Conservation (phyloP, 495 filamentous ascomycete species). For the Astrothelium macrocarpum region DNA sequence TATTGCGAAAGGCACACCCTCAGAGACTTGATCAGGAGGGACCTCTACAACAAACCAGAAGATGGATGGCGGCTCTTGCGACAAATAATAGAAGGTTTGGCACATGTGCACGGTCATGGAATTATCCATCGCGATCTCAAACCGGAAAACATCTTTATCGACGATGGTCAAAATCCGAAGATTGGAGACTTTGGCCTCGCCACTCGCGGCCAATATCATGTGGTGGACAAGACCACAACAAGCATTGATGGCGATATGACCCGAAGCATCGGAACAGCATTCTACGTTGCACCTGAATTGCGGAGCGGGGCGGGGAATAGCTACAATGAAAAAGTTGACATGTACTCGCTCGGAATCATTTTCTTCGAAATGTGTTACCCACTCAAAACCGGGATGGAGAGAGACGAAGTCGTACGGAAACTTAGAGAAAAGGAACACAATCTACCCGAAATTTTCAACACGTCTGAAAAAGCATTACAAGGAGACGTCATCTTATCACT, state of each 20-base stretch:
- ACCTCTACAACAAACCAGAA: constrained; percentile 58
- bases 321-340: constrained; percentile 94
- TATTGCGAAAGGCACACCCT: constrained; percentile 94
- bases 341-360: constrained; percentile 95
- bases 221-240: constrained; percentile 40
- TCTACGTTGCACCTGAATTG: constrained; percentile 91
- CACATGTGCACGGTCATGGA: constrained; percentile 79
- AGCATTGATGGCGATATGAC: constrained; percentile 54
- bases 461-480: constrained; percentile 62
- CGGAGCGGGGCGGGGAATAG: constrained; percentile 57
- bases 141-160: constrained; percentile 96
- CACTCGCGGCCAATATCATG: constrained; percentile 67
- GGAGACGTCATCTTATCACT: constrained; percentile 69
- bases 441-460: constrained; percentile 66
- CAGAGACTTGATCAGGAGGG: constrained; percentile 76
- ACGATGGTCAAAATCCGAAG: constrained; percentile 75
- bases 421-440: constrained; percentile 57
- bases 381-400: constrained; percentile 77
- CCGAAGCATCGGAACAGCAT: constrained; percentile 83
- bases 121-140: constrained; percentile 98
- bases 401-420: constrained; percentile 60
- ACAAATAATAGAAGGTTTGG: constrained; percentile 83
- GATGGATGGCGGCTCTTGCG: constrained; percentile 84
- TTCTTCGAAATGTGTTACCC: constrained; percentile 96
- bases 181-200: constrained; percentile 96